Percentiles rank a stretch among this genome's conserved stretches.
These are phyloP conservation scores for Gyromitra esculenta DNA, from an alignment of 2,329 filamentous ascomycete species.

Conservation along the genomic window DNA sequence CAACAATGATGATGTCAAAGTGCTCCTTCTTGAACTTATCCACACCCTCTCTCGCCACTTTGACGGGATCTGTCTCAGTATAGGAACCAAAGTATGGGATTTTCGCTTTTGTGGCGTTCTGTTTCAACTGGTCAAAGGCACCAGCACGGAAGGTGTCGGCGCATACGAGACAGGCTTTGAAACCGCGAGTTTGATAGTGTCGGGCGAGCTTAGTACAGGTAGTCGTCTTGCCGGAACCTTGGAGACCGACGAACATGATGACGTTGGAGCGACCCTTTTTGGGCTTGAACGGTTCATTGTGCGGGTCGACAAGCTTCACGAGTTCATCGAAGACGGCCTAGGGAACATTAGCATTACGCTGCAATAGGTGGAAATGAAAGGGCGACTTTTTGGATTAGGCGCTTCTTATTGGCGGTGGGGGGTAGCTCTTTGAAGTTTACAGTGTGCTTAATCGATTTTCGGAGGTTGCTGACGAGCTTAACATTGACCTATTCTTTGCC, in stretches of 20 bases:
- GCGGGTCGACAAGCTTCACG: constrained; percentile 92
- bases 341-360: constrained; percentile 4
- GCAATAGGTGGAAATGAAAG: neutral
- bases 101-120: constrained; percentile 98
- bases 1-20: constrained; percentile 98
- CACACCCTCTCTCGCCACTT: constrained; percentile 93
- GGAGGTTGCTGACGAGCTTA: constrained; percentile 86
- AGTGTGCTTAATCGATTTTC: constrained; percentile 87
- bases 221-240: constrained; percentile 97
- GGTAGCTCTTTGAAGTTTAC: constrained; percentile 97
- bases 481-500: constrained; percentile 75
- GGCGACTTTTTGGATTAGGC: constrained; percentile 84
- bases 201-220: constrained; percentile 96
- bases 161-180: constrained; percentile 92
- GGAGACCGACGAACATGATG: constrained; percentile 99
- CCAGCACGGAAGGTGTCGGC: constrained; percentile 98
- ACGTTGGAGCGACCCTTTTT: constrained; percentile 96
- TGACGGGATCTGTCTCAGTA: constrained; percentile 93
- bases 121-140: constrained; percentile 97
- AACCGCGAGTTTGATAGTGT: constrained; percentile 92
- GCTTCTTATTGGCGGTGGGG: constrained; percentile 95
- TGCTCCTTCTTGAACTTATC: constrained; percentile 99
- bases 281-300: constrained; percentile 93
- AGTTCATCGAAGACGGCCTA: constrained; percentile 92
- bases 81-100: constrained; percentile 98